Conservation (phyloP, 768 basidiomycete species). For the Amylocystis lapponica region DNA sequence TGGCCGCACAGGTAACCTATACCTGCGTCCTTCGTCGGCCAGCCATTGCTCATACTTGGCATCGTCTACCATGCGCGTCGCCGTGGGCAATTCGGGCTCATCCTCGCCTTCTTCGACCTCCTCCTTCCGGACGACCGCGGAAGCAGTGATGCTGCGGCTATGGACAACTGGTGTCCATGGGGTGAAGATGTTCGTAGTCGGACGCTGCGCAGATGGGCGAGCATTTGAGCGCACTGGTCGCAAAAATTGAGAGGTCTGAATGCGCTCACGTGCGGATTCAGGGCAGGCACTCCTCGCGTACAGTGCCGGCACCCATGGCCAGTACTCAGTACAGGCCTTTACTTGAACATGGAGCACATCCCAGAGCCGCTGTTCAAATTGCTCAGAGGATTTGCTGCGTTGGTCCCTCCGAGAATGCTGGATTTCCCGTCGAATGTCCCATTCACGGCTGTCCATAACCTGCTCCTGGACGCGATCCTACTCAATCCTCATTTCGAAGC, state of each 20-base stretch:
- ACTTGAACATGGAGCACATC: constrained; percentile 2
- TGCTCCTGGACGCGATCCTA: constrained; percentile 49
- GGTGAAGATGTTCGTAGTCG: constrained; percentile 6
- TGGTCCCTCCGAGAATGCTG: constrained; percentile 40
- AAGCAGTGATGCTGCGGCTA: not conserved
- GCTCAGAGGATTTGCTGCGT: constrained; percentile 46
- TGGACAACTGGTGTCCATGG: constrained; percentile 6
- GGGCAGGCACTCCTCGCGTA: constrained; percentile 14
- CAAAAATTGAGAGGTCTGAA: constrained; percentile 19
- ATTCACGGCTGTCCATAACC: constrained; percentile 42
- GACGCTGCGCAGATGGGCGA: constrained; percentile 21
- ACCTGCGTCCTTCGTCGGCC: constrained; percentile 35
- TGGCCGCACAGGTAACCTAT: constrained; percentile 37
- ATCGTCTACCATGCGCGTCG: constrained; percentile 18
- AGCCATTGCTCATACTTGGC: constrained; percentile 32
- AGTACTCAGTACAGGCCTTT: not conserved
- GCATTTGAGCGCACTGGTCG: constrained; percentile 17
- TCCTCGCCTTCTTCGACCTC: constrained; percentile 9
- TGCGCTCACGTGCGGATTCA: constrained; percentile 22
- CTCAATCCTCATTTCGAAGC: constrained; percentile 43
- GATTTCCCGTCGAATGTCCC: constrained; percentile 34
- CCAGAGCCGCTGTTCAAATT: constrained; percentile 24
- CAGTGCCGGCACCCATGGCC: not conserved
- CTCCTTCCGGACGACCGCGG: constrained; percentile 4
- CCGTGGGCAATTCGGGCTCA: too few species aligned